Base-by-base conservation (phyloP, 225 moss, liverwort and hornwort genomes). In the Marchantia polymorpha region DNA sequence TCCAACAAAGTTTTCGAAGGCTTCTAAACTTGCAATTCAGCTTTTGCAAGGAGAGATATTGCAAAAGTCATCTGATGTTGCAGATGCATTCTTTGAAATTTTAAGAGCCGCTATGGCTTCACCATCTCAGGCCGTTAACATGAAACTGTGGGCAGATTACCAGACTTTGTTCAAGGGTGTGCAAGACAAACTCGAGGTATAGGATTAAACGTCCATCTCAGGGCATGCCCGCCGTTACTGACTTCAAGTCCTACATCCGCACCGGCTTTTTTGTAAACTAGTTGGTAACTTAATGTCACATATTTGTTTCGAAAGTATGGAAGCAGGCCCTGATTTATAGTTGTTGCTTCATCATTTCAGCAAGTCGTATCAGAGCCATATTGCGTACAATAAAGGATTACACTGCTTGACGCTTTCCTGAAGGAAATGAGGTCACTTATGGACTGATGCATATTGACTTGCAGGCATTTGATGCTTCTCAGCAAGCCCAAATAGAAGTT, bases 11-110 rank as follows among this genome's bases (percentile, higher is more conserved):
- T 94, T 97, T 64, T 83, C 89, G 22, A 97, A 97, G 80, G 94
- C 94, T 10, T 97, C 90, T 51, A 97, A 93, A 82, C 87, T 97
- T 81, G 94, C 94, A 46, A 68, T 97, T 78, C 97, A 97, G 70
- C 83, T 97, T 46, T 76, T 97, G 81, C 82, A 90, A 84, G 83
- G 88, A 80, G 94, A 88, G 67, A 92, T 90, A 30, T n/a, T n/a
- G n/a, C n/a, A n/a, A 39, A 91, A 92, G 19, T 93, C 80, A 31
- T 29, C 82, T 39, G 78, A 82, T 19, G 89, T 89, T 52, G 88
- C 88, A 25, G 92, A 91, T 56, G 77, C 91, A 17, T 94, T 93
- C 80, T 93, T 89, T 79, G 81, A 84, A 73, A 85, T 97, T 79
- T 74, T 97, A 75, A 92, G 78, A 80, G 93, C 87, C 47, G 91